phyloP scores from a whole-genome alignment of 495 filamentous ascomycete species.

The Penicillium odoratum region DNA sequence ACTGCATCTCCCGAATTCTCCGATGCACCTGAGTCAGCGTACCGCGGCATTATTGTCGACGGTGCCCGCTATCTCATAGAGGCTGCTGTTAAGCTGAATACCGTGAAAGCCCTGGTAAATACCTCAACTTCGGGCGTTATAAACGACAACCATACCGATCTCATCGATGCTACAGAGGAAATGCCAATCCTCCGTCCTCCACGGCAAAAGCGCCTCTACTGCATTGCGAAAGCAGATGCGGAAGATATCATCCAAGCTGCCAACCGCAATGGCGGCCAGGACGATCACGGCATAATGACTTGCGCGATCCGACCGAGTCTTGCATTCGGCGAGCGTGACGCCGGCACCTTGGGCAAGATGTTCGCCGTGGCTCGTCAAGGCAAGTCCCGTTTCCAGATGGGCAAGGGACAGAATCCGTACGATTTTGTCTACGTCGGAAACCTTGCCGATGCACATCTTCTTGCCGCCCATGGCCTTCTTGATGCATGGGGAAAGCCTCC shows the following conservation, averaged over 20 bases:
- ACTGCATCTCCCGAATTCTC: not conserved
- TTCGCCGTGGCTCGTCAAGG: not conserved
- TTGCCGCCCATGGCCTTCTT: not conserved
- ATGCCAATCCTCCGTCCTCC: not conserved
- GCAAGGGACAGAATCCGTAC: not conserved
- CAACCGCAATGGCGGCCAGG: not conserved
- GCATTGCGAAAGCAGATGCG: not conserved
- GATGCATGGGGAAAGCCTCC: not conserved
- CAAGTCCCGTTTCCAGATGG: conserved; percentile 2
- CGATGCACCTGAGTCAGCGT: not conserved
- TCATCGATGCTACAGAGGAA: not conserved
- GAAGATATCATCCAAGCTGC: not conserved
- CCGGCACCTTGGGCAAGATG: not conserved
- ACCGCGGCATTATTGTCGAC: not conserved
- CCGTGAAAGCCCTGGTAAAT: not conserved
- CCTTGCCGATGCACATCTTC: not conserved
- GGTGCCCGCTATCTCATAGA: not conserved
- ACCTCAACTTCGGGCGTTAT: not conserved
- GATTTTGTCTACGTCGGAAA: not conserved
- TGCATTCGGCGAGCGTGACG: not conserved
- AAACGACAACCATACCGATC: not conserved
- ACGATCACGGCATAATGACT: not conserved
- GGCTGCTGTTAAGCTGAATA: not conserved
- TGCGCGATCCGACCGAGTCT: not conserved
- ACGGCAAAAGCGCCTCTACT: not conserved